Base-by-base conservation (phyloP, 75 land plant genomes). In the Ceratopteris richardii region DNA sequence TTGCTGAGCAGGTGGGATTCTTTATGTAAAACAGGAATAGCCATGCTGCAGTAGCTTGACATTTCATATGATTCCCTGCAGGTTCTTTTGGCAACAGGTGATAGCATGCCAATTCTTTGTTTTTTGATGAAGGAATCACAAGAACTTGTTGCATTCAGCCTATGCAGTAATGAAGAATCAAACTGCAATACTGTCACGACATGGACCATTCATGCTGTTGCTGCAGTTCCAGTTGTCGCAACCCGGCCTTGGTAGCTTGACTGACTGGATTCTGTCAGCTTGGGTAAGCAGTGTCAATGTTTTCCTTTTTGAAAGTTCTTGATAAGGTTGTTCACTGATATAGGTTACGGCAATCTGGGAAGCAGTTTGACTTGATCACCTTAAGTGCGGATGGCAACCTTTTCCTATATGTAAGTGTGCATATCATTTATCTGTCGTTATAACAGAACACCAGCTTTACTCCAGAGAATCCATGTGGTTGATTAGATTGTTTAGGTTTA, bases 81-180 rank as follows among this genome's bases (percentile, higher is more conserved):
- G 97, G 97, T 90, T 2, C 87, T 95, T 61, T 40, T 87, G 51
- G 92, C 92, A 9, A 80, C 89, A 14, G 97, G 90, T 80, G 80
- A 77, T 61, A 76, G 79, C 6, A 65, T 69, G 37, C 78, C 92
- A 28, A 27, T 90, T 29, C 62, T 95, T 53, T 90, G 93, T 66
- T 78, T 90, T 69, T 72, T 90, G 44, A 63, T 80, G 22, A 73
- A 62, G 65, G 88, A 82, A 44, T 78, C 76, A 57, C 84, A 80
- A 52, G 62, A 62, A 16, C 61, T 95, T 50, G 61, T 84, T 29
- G 71, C 79, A 43, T 41, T 95, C 23, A 71, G 86, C 61, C 88
- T 95, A 56, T 72, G 68, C 9, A 73, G 41, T 36, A 62, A 67
- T 31, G 82, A 74, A 53, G 23, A 60, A 20, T 54, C 48, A 44